Evolutionary conservation across 148 eudicot genomes (phyloP).

Genomic region (Vaccinium vitisidaea): DNA sequence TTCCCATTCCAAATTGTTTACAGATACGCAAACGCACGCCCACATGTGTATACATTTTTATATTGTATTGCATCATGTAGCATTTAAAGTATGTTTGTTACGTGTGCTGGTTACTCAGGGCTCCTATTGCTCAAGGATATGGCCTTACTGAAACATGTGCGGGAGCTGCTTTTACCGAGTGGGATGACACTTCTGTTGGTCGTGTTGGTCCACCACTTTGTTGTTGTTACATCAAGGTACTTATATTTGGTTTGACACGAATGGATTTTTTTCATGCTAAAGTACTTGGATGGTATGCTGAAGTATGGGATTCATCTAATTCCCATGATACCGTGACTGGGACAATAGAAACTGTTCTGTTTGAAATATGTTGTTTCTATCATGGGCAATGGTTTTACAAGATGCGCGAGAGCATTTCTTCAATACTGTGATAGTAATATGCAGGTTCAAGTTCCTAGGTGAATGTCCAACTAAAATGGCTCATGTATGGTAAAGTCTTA

Average conservation of each 20-base stretch:
- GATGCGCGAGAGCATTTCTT: background rate
- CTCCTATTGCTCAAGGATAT: conserved; percentile 95
- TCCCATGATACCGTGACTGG: background rate
- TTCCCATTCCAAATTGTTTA: background rate
- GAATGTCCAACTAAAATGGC: background rate
- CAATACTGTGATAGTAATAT: background rate
- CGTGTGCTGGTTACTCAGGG: conserved; percentile 42
- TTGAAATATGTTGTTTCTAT: background rate
- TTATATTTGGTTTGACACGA: conserved; percentile 12
- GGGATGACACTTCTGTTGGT: conserved; percentile 81
- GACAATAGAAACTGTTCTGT: background rate
- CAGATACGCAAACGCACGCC: background rate
- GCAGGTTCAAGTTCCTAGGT: background rate
- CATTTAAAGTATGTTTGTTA: conserved; percentile 1
- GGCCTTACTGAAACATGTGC: conserved; percentile 98
- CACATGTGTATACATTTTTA: background rate
- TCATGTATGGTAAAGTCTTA: background rate
- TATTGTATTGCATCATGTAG: background rate
- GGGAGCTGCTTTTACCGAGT: conserved; percentile 93
- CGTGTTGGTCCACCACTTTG: conserved; percentile 99
- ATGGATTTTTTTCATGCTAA: background rate
- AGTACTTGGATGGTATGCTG: background rate
- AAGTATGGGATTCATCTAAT: background rate
- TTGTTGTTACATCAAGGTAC: conserved; percentile 81
- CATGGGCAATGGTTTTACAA: background rate